A percentile compares a stretch with the other conserved stretches of the same genome.
phyloP scores from a whole-genome alignment of 495 filamentous ascomycete species.

The Xylaria palmicola region DNA sequence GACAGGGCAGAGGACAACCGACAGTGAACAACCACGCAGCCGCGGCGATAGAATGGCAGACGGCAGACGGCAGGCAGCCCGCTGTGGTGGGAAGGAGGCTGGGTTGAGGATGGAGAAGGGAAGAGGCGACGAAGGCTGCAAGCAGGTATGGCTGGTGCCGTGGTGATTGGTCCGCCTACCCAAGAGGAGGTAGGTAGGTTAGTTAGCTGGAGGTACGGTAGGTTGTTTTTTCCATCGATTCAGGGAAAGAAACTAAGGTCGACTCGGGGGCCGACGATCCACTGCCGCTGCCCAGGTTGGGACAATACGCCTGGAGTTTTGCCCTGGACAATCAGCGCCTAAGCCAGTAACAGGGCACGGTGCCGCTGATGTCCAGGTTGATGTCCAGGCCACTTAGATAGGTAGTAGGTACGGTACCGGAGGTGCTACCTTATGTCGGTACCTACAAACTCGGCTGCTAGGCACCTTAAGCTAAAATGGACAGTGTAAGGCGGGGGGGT shows the following conservation, averaged over 20 bases:
- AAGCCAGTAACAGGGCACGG: background rate
- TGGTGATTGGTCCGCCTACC: slow-evolving; percentile 28
- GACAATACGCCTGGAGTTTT: slow-evolving; percentile 3
- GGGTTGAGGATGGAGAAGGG: slow-evolving; percentile 8
- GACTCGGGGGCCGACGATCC: slow-evolving; percentile 27
- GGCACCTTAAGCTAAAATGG: background rate
- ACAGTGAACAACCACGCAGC: slow-evolving; percentile 3
- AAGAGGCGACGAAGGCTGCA: slow-evolving; percentile 13
- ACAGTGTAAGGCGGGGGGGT: background rate
- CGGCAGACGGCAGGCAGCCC: background rate
- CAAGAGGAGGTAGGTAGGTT: slow-evolving; percentile 1
- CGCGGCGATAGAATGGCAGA: slow-evolving; percentile 6
- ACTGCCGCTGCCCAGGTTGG: slow-evolving; percentile 20
- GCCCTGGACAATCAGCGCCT: background rate
- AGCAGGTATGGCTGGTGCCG: slow-evolving; percentile 14
- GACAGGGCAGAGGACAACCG: slow-evolving; percentile 18
- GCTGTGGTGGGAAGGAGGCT: slow-evolving; percentile 8
- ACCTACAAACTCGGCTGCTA: too few relatives aligned
- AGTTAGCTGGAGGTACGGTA: slow-evolving; percentile 21
- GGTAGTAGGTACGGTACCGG: too few relatives aligned
- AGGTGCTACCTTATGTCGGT: too few relatives aligned
- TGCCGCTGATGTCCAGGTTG: background rate
- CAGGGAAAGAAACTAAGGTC: slow-evolving; percentile 33
- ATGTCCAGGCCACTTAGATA: too few relatives aligned
- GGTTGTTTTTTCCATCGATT: slow-evolving; percentile 25